Evolutionary conservation across 805 yeast genomes (phyloP).

Genomic region (Blastobotrys parvus): DNA sequence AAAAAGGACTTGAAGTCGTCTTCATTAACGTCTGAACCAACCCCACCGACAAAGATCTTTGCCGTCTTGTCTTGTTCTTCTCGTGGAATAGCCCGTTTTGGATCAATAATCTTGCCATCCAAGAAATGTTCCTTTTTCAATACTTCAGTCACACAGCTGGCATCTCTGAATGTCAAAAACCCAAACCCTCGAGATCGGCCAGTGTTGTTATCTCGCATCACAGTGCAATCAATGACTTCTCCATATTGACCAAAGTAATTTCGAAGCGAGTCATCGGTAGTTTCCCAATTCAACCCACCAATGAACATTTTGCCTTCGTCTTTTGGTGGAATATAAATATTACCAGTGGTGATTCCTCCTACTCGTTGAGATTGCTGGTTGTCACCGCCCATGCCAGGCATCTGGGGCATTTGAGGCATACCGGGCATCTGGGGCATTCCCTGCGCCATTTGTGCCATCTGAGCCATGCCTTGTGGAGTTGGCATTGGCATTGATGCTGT

Average conservation of each 20-base stretch:
- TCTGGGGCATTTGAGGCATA: constrained; percentile 29
- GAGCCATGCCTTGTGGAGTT: constrained; percentile 16
- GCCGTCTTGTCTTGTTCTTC: constrained; percentile 97
- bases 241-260: constrained; percentile 85
- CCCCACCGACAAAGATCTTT: constrained; percentile 95
- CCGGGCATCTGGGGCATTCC: constrained; percentile 7
- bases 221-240: constrained; percentile 76
- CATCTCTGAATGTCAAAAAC: constrained; percentile 74
- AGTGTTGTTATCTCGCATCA: constrained; percentile 82
- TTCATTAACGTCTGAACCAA: constrained; percentile 88
- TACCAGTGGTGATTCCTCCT: constrained; percentile 26
- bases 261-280: constrained; percentile 78
- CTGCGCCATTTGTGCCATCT: constrained; percentile 1
- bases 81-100: constrained; percentile 93
- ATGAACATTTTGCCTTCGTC: constrained; percentile 89
- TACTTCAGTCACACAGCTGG: constrained; percentile 80
- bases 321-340: constrained; percentile 43
- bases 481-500: constrained; percentile 12
- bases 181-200: constrained; percentile 96
- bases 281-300: constrained; percentile 98
- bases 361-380: too few relatives aligned
- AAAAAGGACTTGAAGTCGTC: constrained; percentile 81
- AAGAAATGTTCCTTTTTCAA: constrained; percentile 77
- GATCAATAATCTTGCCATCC: constrained; percentile 95
- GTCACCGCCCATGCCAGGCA: neutral